Evolutionary conservation across 2,329 filamentous ascomycete genomes (phyloP), one percentile per base, ranked within the genome.

Genomic region (Trichoderma polysporum): DNA sequence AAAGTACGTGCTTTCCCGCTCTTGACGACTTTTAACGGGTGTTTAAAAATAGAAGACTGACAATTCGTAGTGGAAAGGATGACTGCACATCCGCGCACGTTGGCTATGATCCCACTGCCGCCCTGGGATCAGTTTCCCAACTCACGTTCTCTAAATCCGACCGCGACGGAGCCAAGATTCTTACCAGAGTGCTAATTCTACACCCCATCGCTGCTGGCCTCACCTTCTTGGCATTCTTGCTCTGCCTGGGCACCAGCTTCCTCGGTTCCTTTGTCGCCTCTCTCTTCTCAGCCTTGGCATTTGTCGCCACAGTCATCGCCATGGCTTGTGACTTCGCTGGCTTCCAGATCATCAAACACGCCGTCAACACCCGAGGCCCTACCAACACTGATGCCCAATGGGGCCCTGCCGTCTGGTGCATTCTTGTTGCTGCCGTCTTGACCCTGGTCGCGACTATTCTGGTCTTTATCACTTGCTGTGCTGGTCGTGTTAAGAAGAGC

Each of bases 401-500:
- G 76, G 82, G 83, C 35, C 72, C 80, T 3, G 88, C 80, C 17
- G 82, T 88, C 49, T 91, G 88, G 88, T 85, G 85, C 10, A 76
- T 85, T 1, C 79, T 90, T 15, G 87, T 78, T 8, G 83, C 84
- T 2, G 85, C 85, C 69, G 78, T 88, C 68, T 80, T 82, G 71
- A 78, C 83, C 22, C 81, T 90, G 61, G 67, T 89, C 29, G 88
- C 82, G 9, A 83, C 84, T 22, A 69, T 87, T 62, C 71, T 90
- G 58, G 82, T 90, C 66, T 84, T 90, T 71, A 79, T 89, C 70
- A 86, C 86, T 7, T 90, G 87, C 82, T 89, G 84, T 78, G 82
- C 82, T 64, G 79, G 81, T 9, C 78, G 85, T n/a, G 71, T 79
- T 71, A 76, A 77, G 68, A 74, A 76, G 47, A 27, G 70, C 69